Conservation (phyloP, 164 flowering plant species). For the Vitis vinifera region ASM3070453v1 NC_081811.1:1140501-1141000, state of each 20-base stretch:
- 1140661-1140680: constrained; percentile 20
- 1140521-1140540: no score
- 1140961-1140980: background rate
- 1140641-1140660: no score
- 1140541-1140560: accelerated
- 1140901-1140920: background rate
- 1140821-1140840: constrained; percentile 18
- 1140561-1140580: no score
- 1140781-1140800: constrained; percentile 19
- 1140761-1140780: constrained; percentile 29
- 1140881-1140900: background rate
- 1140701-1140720: constrained; percentile 33
- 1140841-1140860: background rate
- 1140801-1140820: constrained; percentile 23
- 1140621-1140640: no score
- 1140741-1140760: constrained; percentile 26
- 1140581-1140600: no score
- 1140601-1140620: no score
- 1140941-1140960: background rate
- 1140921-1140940: background rate
- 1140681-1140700: constrained; percentile 39
- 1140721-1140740: constrained; percentile 23
- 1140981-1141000: no score
- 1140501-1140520: no score
- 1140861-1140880: background rate